Conservation (phyloP, 352 stramenopile species). For the Phytophthora pini region DNA sequence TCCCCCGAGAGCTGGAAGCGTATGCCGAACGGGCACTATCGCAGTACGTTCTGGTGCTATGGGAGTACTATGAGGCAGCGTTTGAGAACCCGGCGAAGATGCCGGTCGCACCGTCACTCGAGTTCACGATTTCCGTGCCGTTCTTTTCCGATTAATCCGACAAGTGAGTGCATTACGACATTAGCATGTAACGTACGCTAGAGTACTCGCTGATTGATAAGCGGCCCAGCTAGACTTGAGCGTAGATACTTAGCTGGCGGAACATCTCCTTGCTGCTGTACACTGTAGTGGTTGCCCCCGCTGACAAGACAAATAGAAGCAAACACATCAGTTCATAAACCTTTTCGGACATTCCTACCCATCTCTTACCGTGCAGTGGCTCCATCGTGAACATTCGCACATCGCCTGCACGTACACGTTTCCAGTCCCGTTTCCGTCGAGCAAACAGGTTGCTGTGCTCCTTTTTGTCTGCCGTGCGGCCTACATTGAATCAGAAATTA, state of each 20-base stretch:
- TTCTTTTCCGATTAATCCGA: constrained; percentile 66
- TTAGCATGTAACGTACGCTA: constrained; percentile 32
- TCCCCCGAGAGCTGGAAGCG: constrained; percentile 65
- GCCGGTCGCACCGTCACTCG: constrained; percentile 67
- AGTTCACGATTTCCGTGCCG: constrained; percentile 83
- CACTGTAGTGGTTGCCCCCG: constrained; percentile 70
- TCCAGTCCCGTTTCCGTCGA: constrained; percentile 75
- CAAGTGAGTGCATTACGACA: constrained; percentile 33
- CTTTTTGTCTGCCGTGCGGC: constrained; percentile 70
- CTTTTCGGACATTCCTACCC: neutral
- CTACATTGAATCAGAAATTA: constrained; percentile 32
- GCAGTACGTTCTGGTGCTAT: constrained; percentile 84
- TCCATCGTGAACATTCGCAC: constrained; percentile 79
- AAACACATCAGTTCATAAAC: constrained; percentile 16
- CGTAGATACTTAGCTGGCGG: constrained; percentile 77
- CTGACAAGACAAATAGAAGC: constrained; percentile 43
- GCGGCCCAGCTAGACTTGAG: constrained; percentile 49
- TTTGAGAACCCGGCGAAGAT: constrained; percentile 59
- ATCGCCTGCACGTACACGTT: constrained; percentile 70
- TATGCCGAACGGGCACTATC: constrained; percentile 74
- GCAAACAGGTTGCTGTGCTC: constrained; percentile 83
- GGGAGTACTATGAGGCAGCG: constrained; percentile 83
- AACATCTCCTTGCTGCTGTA: constrained; percentile 84
- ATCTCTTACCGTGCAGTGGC: constrained; percentile 60
- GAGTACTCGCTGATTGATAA: constrained; percentile 21